A percentile compares a stretch with the other conserved stretches of the same genome.
phyloP scores from a whole-genome alignment of 1,284 basidiomycete genomes.

The Trametes versicolor region DNA sequence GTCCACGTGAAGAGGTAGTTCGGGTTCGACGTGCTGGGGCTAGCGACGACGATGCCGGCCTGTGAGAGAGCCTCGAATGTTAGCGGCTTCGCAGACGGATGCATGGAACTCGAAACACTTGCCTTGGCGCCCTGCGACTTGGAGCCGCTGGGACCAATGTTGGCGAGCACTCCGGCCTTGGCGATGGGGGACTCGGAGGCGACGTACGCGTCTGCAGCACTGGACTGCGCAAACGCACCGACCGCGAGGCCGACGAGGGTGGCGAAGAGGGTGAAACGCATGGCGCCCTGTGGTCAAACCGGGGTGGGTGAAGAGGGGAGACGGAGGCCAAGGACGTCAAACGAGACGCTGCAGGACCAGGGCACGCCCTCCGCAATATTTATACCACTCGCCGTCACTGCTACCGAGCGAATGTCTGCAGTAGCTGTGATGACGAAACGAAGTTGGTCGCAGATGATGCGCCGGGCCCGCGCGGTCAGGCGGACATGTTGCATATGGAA shows the following conservation, averaged over 20 bases:
- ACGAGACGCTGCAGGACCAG: constrained; percentile 16
- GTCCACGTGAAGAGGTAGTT: constrained; percentile 54
- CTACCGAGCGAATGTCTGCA: constrained; percentile 4
- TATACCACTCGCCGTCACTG: constrained; percentile 17
- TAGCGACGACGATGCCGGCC: constrained; percentile 49
- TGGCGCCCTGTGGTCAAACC: constrained; percentile 18
- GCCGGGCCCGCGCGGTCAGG: constrained; percentile 20
- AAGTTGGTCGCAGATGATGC: constrained; percentile 18
- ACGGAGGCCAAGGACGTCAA: constrained; percentile 11
- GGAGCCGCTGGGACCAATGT: constrained; percentile 68
- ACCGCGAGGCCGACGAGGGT: constrained; percentile 29
- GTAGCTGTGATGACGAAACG: constrained; percentile 18
- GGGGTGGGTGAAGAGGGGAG: constrained; percentile 6
- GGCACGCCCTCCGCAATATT: constrained; percentile 13
- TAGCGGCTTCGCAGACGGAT: constrained; percentile 14
- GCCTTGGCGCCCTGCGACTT: constrained; percentile 62
- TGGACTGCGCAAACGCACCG: constrained; percentile 40
- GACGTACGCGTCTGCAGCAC: constrained; percentile 51
- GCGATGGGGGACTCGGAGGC: constrained; percentile 63
- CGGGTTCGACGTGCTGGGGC: constrained; percentile 48
- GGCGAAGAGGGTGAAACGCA: constrained; percentile 33
- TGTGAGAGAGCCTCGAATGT: constrained; percentile 19
- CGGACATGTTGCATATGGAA: constrained; percentile 17
- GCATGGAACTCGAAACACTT: not conserved
- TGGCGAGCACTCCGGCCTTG: constrained; percentile 66